Evolutionary conservation across 192 early-diverging fungal genomes (phyloP).

Genomic region (Mortierella hygrophila): DNA sequence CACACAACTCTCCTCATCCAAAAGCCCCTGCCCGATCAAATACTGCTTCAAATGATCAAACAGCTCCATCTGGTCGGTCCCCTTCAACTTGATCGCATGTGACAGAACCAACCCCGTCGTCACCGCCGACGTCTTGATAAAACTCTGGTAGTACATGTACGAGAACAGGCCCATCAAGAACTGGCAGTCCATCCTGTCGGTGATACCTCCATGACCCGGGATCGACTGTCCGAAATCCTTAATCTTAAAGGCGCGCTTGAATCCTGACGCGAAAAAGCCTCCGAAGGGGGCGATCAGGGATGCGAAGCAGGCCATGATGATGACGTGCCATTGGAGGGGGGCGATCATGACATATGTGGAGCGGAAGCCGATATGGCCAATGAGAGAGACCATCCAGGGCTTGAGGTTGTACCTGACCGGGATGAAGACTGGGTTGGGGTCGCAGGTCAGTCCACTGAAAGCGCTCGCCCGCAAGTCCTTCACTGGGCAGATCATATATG

Average conservation of each 20-base stretch:
- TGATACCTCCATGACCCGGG: conserved; percentile 98
- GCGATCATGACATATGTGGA: conserved; percentile 71
- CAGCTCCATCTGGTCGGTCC: conserved; percentile 55
- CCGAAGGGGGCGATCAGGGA: conserved; percentile 97
- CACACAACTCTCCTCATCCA: conserved; percentile 52
- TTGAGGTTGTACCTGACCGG: conserved; percentile 53
- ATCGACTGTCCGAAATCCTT: conserved; percentile 98
- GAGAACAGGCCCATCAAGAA: conserved; percentile 97
- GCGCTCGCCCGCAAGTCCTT: conserved; percentile 63
- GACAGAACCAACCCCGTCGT: conserved; percentile 49
- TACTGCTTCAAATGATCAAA: conserved; percentile 57
- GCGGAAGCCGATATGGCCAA: conserved; percentile 46
- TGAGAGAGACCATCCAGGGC: conserved; percentile 54
- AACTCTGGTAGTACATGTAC: conserved; percentile 90
- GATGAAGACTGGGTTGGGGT: conserved; percentile 68
- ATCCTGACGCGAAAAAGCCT: conserved; percentile 97
- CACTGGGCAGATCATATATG: conserved; percentile 74
- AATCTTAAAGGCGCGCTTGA: conserved; percentile 97
- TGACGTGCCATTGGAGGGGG: conserved; percentile 89
- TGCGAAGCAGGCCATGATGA: conserved; percentile 91
- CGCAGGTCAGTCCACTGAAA: conserved; percentile 65
- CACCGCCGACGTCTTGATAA: conserved; percentile 73
- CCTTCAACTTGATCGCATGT: conserved; percentile 41
- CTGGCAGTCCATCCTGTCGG: conserved; percentile 98
- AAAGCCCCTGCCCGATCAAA: conserved; percentile 54